These are phyloP conservation scores for Vanilla planifolia DNA, from an alignment of 106 monocot genomes.

Conservation along the genomic window DNA sequence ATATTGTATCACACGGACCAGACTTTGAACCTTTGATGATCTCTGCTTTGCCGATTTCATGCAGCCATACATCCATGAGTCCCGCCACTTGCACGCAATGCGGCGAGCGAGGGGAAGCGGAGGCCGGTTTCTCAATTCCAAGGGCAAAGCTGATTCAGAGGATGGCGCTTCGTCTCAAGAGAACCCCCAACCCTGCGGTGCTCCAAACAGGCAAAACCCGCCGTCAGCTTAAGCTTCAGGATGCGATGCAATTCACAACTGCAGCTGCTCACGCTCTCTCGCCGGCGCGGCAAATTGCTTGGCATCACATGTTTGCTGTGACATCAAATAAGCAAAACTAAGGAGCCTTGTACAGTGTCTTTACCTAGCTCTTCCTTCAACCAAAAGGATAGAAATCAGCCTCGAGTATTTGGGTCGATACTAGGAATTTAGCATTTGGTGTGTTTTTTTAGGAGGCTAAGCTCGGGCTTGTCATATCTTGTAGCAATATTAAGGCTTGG, in stretches of 20 bases:
- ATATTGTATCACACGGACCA: not conserved
- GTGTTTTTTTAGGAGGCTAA: not conserved
- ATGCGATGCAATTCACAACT: not conserved
- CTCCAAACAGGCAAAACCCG: conserved; percentile 4
- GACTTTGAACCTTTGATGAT: not conserved
- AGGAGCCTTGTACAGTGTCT: conserved; percentile 1
- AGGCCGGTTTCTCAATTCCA: conserved; percentile 51
- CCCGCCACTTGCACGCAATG: conserved; percentile 50
- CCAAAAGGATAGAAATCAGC: not conserved
- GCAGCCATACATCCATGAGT: conserved; percentile 61
- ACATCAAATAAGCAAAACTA: not conserved
- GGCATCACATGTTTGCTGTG: too few relatives aligned
- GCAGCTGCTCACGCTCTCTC: too few relatives aligned
- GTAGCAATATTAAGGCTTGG: too few relatives aligned
- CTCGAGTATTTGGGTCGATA: not conserved
- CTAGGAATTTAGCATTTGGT: not conserved
- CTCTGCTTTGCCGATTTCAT: conserved; percentile 6
- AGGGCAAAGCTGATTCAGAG: conserved; percentile 23
- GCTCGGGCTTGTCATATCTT: too few relatives aligned
- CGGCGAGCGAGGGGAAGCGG: conserved; percentile 49
- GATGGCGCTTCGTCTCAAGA: conserved; percentile 6
- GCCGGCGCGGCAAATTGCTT: too few relatives aligned
- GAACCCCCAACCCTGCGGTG: conserved; percentile 1
- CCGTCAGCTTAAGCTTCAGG: not conserved
- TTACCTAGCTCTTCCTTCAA: not conserved